These are phyloP conservation scores for Scortechinia acanthostroma DNA, from an alignment of 2,329 filamentous ascomycete species.

Conservation along the genomic window DNA sequence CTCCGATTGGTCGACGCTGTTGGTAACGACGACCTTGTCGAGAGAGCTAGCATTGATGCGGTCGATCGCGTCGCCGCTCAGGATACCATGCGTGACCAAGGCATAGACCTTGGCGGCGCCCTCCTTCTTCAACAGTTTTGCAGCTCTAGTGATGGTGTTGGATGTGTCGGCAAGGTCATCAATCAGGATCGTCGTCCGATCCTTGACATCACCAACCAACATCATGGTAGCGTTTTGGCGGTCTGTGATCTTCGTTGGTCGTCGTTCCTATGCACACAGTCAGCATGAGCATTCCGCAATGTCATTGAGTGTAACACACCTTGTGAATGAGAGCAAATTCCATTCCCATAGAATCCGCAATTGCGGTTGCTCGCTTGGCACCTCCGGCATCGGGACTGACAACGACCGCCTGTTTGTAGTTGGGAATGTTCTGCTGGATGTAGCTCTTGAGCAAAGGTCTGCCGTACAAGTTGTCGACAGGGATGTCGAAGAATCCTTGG, in stretches of 20 bases:
- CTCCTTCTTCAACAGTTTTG: slow-evolving; percentile 93
- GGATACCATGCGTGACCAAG: slow-evolving; percentile 85
- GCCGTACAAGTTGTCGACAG: slow-evolving; percentile 93
- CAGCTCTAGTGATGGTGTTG: slow-evolving; percentile 92
- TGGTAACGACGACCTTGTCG: slow-evolving; percentile 91
- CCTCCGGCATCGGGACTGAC: slow-evolving; percentile 95
- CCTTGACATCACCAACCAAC: slow-evolving; percentile 79
- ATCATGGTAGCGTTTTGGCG: slow-evolving; percentile 92
- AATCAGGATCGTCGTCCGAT: slow-evolving; percentile 79
- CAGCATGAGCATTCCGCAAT: slow-evolving; percentile 19
- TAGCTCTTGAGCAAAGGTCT: slow-evolving; percentile 66
- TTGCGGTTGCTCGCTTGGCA: slow-evolving; percentile 89
- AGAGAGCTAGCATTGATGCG: slow-evolving; percentile 88
- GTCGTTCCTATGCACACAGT: slow-evolving; percentile 60
- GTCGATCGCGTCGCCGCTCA: slow-evolving; percentile 90
- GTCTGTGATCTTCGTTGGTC: slow-evolving; percentile 79
- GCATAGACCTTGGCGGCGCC: slow-evolving; percentile 88
- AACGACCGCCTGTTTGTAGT: slow-evolving; percentile 80
- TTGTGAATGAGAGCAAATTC: slow-evolving; percentile 98
- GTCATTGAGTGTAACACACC: slow-evolving; percentile 40
- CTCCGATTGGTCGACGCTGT: slow-evolving; percentile 83
- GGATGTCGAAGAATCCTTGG: slow-evolving; percentile 97
- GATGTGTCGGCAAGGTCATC: slow-evolving; percentile 94
- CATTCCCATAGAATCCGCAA: slow-evolving; percentile 87
- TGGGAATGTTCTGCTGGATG: slow-evolving; percentile 74